A percentile compares a stretch with the other conserved stretches of the same genome.
Evolutionary conservation across 116 monocot genomes (phyloP).

Genomic region (Papilionanthe hybrid): DNA sequence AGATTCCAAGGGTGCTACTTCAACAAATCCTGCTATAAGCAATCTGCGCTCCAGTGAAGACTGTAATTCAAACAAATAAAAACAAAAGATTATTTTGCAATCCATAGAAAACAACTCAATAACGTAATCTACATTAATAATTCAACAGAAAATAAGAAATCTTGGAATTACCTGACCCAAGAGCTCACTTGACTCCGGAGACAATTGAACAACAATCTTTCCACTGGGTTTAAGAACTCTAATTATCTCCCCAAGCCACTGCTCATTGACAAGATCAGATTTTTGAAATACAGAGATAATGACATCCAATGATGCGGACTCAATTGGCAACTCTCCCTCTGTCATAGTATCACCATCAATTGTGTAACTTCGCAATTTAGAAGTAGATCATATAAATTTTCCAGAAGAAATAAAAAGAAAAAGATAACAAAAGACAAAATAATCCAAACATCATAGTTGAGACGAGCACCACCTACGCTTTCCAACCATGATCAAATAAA

Average conservation of each 20-base stretch:
- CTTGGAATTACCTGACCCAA: constrained; percentile 31
- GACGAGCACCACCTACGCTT: not conserved
- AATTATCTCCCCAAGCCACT: constrained; percentile 46
- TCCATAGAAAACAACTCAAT: not conserved
- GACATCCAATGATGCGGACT: constrained; percentile 33
- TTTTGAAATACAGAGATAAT: constrained; percentile 37
- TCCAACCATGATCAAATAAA: no score
- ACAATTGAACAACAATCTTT: constrained; percentile 32
- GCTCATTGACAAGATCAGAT: constrained; percentile 20
- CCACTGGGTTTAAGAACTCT: constrained; percentile 74
- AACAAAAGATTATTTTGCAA: not conserved
- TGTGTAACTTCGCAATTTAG: not conserved
- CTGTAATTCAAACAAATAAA: constrained; percentile 18
- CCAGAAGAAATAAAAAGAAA: not conserved
- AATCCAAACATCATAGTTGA: not conserved
- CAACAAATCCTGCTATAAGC: constrained; percentile 45
- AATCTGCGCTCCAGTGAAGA: constrained; percentile 24
- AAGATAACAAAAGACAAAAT: not conserved
- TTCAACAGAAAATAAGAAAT: not conserved
- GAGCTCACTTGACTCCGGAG: constrained; percentile 10
- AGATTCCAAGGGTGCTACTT: constrained; percentile 20
- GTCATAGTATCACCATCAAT: constrained; percentile 1
- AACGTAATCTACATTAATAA: not conserved
- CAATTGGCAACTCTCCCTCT: constrained; percentile 48
- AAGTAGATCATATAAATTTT: not conserved